Conservation (phyloP, 176 grass and related monocot species). For the Aegilops sharonensis region DNA sequence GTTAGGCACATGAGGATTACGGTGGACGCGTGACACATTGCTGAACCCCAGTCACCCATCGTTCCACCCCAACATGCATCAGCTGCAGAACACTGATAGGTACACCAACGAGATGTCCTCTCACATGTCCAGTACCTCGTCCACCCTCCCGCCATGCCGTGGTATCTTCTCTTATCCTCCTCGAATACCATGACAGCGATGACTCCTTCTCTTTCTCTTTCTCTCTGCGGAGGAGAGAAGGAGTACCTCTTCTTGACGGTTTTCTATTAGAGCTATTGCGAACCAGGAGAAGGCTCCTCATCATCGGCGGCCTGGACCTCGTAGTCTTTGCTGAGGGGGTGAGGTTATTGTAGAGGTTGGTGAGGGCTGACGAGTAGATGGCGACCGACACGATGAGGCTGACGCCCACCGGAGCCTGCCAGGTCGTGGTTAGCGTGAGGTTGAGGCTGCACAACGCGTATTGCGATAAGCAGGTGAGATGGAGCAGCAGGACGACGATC, state of each 20-base stretch:
- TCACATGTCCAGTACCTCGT: constrained; percentile 39
- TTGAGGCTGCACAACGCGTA: too few species aligned
- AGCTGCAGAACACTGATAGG: constrained; percentile 71
- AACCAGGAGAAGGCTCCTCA: neutral
- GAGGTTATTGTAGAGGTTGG: constrained; percentile 62
- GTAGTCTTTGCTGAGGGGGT: constrained; percentile 69
- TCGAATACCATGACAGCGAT: too few species aligned
- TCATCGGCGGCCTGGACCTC: constrained; percentile 38
- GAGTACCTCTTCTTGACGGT: constrained; percentile 48
- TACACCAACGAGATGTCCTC: constrained; percentile 70
- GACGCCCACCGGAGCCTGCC: too few species aligned
- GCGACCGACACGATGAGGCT: neutral
- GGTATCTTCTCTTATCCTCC: neutral
- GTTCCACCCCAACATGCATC: constrained; percentile 77
- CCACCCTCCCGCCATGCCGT: too few species aligned
- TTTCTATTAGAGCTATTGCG: constrained; percentile 15
- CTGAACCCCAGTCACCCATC: constrained; percentile 55
- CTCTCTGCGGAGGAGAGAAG: neutral
- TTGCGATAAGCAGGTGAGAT: too few species aligned
- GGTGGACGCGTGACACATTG: constrained; percentile 66
- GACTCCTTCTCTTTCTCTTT: too few species aligned
- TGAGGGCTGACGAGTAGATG: constrained; percentile 49
- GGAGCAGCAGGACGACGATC: too few species aligned
- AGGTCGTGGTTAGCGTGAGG: too few species aligned
- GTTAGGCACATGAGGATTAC: constrained; percentile 76